Evolutionary conservation across 2,329 filamentous ascomycete genomes (phyloP).

Genomic region (Rhinocladiella mackenziei): DNA sequence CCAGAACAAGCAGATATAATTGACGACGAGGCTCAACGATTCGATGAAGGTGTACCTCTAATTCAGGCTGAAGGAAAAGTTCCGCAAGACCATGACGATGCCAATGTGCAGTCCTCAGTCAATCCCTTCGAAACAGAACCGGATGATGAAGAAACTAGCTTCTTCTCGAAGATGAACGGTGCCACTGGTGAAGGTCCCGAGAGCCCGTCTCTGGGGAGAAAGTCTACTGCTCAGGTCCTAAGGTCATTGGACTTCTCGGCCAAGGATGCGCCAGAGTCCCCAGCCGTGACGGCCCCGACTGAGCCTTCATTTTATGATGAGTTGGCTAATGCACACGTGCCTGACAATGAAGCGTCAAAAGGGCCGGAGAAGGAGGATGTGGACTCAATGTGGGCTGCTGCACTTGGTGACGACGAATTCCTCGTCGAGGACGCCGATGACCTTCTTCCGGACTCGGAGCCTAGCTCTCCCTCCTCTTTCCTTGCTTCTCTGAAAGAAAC

Average conservation of each 20-base stretch:
- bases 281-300: conserved; percentile 31
- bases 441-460: conserved; percentile 67
- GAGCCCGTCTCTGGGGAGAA: conserved; percentile 52
- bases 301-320: conserved; percentile 28
- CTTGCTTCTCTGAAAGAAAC: conserved; percentile 22
- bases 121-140: conserved; percentile 8
- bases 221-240: conserved; percentile 66
- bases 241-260: conserved; percentile 43
- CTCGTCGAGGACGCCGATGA: conserved; percentile 72
- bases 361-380: conserved; percentile 55
- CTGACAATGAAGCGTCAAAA: conserved; percentile 5
- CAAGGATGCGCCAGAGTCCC: conserved; percentile 30
- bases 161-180: conserved; percentile 17
- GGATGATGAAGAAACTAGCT: conserved; percentile 19
- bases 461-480: conserved; percentile 21
- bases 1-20: conserved; percentile 8
- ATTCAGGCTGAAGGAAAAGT: conserved; percentile 13
- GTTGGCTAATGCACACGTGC: conserved; percentile 4
- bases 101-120: neutral
- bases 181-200: conserved; percentile 1
- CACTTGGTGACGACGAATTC: conserved; percentile 69
- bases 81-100: neutral
- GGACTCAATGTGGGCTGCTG: conserved; percentile 77
- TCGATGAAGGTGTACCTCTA: conserved; percentile 28
- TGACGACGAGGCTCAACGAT: conserved; percentile 19